Evolutionary conservation across 768 basidiomycete species (phyloP), one percentile per base, ranked within the genome.

Genomic region (Psilocybe subaeruginosa): DNA sequence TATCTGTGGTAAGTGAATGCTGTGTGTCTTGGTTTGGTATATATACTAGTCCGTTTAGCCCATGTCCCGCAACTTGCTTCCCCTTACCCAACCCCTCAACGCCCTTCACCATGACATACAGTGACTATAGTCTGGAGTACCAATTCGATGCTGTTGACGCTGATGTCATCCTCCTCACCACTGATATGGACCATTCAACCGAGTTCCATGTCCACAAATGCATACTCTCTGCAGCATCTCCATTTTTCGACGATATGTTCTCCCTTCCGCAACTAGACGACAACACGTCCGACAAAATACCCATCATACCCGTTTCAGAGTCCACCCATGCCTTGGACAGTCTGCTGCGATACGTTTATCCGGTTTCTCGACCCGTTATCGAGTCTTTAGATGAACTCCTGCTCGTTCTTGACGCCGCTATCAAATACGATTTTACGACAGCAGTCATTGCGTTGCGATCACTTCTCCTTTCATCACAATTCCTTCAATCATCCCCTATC

Each of bases 221-320:
- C 70, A 81, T 92, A 62, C 82, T 92, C 51, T 74, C 83, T 9
- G 76, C 79, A 4, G 86, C 87, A 1, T 91, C 90, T 4, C 80
- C 85, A 2, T 88, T 91, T 74, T 92, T 91, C 72, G 70, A 73
- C 54, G 82, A 87, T 58, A 85, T 91, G 86, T 87, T 92, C 68
- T 71, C 83, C 19, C 75, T 91, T 16, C 88, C 90, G 4, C 88
- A 90, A 59, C 47, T 37, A 64, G 46, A 58, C 3, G 19, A 53
- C 31, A 8, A 63, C 53, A 17, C 27, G 16, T 27, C 48, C 16
- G 67, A 68, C 16, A 61, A 64, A 14, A 69, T 72, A 27, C 84
- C 85, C 8, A 64, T 83, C 51, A 78, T 92, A 30, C 82, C 85
- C 1, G 76, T 90, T 3, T 75, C 86, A 2, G 90, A 92, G 67